phyloP scores from a whole-genome alignment of 2,329 filamentous ascomycete genomes.

The Talaromyces sp. region DNA sequence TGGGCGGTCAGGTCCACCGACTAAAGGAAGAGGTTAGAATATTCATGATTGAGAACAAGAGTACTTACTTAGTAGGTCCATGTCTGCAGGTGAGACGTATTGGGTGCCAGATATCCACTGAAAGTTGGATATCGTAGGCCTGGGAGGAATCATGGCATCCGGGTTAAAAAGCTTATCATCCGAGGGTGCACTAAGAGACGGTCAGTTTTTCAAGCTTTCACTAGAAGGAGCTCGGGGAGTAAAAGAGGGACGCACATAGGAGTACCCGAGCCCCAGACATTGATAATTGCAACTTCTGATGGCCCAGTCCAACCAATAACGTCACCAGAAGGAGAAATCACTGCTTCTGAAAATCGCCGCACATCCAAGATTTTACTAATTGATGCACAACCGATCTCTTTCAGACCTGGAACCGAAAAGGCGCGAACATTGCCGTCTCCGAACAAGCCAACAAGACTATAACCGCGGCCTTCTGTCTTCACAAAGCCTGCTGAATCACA shows the following conservation, averaged over 20 bases:
- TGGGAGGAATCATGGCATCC: conserved; percentile 64
- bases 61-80: conserved; percentile 68
- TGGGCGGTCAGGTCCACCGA: conserved; percentile 82
- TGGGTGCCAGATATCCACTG: conserved; percentile 97
- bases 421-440: conserved; percentile 74
- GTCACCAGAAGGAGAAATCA: conserved; percentile 72
- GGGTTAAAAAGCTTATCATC: conserved; percentile 78
- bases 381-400: conserved; percentile 68
- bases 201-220: conserved; percentile 16
- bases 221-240: background rate
- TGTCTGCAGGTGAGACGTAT: conserved; percentile 76
- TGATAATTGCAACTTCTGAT: conserved; percentile 75
- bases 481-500: conserved; percentile 78
- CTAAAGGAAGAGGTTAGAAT: conserved; percentile 24
- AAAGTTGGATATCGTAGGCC: conserved; percentile 89
- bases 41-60: background rate
- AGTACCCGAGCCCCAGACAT: conserved; percentile 73
- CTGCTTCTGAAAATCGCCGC: conserved; percentile 62
- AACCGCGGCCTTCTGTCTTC: conserved; percentile 67
- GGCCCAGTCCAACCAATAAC: conserved; percentile 85
- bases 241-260: conserved; percentile 47
- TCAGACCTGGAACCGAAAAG: conserved; percentile 80
- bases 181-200: conserved; percentile 37
- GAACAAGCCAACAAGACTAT: conserved; percentile 77
- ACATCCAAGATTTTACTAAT: conserved; percentile 66